Evolutionary conservation across 345 rosid genomes (phyloP).

Genomic region (Mallotus nudiflorus): DNA sequence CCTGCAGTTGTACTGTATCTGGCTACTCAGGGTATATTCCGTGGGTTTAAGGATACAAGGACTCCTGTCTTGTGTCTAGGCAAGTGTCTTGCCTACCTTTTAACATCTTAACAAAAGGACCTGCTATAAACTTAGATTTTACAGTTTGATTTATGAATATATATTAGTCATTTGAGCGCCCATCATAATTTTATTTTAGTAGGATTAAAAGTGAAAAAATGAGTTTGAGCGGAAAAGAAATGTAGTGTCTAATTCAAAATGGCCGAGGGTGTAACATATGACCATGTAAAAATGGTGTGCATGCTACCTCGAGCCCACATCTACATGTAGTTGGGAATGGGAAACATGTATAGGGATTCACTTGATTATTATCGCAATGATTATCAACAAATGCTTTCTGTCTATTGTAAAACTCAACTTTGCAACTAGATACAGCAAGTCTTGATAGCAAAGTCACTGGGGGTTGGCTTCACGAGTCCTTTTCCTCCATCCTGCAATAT

Average conservation of each 20-base stretch:
- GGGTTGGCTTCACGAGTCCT: not conserved
- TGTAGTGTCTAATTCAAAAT: not conserved
- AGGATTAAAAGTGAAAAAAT: not conserved
- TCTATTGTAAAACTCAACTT: not conserved
- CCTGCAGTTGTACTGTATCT: constrained; percentile 40
- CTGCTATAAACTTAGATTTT: not conserved
- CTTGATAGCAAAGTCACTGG: not conserved
- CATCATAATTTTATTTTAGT: not conserved
- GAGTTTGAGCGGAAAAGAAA: not conserved
- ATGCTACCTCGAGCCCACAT: not conserved
- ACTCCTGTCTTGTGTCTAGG: constrained; percentile 42
- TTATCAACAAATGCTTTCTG: not conserved
- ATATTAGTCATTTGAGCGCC: not conserved
- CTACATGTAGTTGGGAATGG: not conserved
- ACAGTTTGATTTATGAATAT: not conserved
- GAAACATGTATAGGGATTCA: not conserved
- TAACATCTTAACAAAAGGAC: not conserved
- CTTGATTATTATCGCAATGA: not conserved
- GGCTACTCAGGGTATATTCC: constrained; percentile 43
- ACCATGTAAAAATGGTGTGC: not conserved
- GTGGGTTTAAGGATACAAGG: constrained; percentile 42
- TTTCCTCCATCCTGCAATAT: not conserved
- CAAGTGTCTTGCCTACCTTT: constrained; percentile 11
- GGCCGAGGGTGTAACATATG: not conserved
- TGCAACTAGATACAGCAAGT: not conserved